phyloP scores from a whole-genome alignment of 805 yeast genomes.

The Lipomyces mesembrius region DNA sequence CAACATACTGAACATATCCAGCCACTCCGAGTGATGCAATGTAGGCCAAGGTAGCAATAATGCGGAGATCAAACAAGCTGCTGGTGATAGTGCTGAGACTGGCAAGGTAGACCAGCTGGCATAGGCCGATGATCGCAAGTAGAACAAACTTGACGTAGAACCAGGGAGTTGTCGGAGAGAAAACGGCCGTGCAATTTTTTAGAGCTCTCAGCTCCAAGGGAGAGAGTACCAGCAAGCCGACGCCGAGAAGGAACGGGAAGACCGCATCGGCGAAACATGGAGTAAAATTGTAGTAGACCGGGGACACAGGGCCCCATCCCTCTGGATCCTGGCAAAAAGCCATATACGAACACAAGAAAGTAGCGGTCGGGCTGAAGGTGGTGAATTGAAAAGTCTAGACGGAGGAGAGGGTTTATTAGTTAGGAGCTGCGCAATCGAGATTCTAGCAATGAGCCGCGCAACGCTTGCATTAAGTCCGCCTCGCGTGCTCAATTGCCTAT shows the following conservation, averaged over 20 bases:
- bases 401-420: background rate
- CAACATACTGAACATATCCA: conserved; percentile 62
- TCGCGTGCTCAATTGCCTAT: background rate
- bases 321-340: conserved; percentile 37
- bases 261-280: conserved; percentile 49
- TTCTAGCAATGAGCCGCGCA: background rate
- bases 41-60: conserved; percentile 48
- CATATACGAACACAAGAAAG: background rate
- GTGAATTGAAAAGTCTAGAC: background rate
- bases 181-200: conserved; percentile 5
- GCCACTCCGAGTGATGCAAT: conserved; percentile 52
- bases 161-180: conserved; percentile 9
- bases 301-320: conserved; percentile 49
- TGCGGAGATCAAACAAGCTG: conserved; percentile 42
- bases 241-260: conserved; percentile 42
- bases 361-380: background rate
- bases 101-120: conserved; percentile 13
- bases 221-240: conserved; percentile 20
- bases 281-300: conserved; percentile 41
- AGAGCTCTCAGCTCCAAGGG: conserved; percentile 25
- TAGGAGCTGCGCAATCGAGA: background rate
- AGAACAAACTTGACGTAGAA: conserved; percentile 16
- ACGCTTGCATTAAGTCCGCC: background rate
- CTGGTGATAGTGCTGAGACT: conserved; percentile 39
- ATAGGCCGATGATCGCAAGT: conserved; percentile 15